Evolutionary conservation across 129 eudicot species (phyloP).

Genomic region (Chrysanthemum seticuspe): DNA sequence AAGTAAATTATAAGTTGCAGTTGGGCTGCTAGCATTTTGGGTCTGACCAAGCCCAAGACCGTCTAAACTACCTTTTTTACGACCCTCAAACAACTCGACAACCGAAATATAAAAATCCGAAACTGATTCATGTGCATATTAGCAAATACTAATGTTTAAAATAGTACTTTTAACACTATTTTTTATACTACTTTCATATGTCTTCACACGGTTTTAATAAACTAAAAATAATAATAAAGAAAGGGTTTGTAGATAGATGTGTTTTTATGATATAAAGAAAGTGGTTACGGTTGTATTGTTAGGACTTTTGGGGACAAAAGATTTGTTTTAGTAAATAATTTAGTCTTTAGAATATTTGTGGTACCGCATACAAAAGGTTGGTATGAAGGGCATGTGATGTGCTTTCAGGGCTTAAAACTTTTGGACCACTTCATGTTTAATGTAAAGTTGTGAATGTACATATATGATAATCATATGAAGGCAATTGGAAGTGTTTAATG

Average conservation of each 20-base stretch:
- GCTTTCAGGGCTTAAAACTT: conserved; percentile 30
- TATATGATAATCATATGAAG: neutral
- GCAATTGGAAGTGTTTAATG: neutral
- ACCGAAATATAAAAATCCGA: neutral
- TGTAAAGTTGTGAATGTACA: neutral
- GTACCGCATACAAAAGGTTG: conserved; percentile 33
- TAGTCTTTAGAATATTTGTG: conserved; percentile 30
- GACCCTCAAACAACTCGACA: neutral
- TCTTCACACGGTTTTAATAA: conserved; percentile 9
- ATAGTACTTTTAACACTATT: conserved; percentile 22
- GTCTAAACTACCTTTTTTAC: neutral
- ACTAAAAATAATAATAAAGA: neutral
- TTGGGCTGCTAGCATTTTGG: conserved; percentile 1
- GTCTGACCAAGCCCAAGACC: conserved; percentile 7
- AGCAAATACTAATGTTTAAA: conserved; percentile 31
- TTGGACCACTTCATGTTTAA: conserved; percentile 38
- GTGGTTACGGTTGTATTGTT: conserved; percentile 69
- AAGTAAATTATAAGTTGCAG: neutral
- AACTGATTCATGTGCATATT: conserved; percentile 5
- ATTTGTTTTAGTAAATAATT: conserved; percentile 42
- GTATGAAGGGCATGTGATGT: conserved; percentile 57
- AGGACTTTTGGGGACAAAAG: conserved; percentile 67
- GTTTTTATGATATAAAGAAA: conserved; percentile 31
- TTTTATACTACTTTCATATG: conserved; percentile 5
- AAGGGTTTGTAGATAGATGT: neutral